Evolutionary conservation across 768 basidiomycete species (phyloP), one percentile per base, ranked within the genome.

Genomic region (Agaricus bisporus): DNA sequence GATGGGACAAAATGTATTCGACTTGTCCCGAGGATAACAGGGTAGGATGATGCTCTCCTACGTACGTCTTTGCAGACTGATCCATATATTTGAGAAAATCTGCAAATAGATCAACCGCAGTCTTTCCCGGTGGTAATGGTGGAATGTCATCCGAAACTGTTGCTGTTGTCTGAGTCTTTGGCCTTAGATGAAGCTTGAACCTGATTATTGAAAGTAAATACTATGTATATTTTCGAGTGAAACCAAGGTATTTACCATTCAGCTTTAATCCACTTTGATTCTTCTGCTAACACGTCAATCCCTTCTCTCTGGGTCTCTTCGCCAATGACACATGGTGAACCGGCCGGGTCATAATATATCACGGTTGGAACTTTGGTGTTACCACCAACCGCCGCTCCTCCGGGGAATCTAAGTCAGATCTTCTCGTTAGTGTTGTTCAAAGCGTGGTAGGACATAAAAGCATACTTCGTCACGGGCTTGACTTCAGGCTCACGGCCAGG

Each of bases 1-100:
- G 82, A 55, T 83, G 82, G 2, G 74, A 73, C 18, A 84, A 68
- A 14, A 84, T 68, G 54, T 73, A 77, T 28, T 78, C 73, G 37
- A 78, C 70, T 5, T 58, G 65, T 12, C 64, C 60, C 8, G 73
- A 73, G 9, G 61, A 61, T 79, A 77, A 80, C 3, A 81, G 56
- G 12, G 63, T 62, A 4, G 65, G 56, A 38, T 78, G 75, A 3
- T 71, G 68, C n/a, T 80, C 75, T 35, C 62, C 57, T 41, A 83
- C 80, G 50, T 75, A 82, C n/a, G 56, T 61, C 51, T 64, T 68
- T 1, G 73, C 70, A 46, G 78, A 78, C 2, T 63, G 32, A 29
- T 67, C 72, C 7, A 83, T 66, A 57, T 82, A 82, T 28, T 47
- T 56, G 55, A 81, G 60, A 49, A 79, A 81, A 59, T 82, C 81